Evolutionary conservation across 331 rosid species (phyloP), one percentile per base, ranked within the genome.

Genomic region (Malus hybrid): DNA sequence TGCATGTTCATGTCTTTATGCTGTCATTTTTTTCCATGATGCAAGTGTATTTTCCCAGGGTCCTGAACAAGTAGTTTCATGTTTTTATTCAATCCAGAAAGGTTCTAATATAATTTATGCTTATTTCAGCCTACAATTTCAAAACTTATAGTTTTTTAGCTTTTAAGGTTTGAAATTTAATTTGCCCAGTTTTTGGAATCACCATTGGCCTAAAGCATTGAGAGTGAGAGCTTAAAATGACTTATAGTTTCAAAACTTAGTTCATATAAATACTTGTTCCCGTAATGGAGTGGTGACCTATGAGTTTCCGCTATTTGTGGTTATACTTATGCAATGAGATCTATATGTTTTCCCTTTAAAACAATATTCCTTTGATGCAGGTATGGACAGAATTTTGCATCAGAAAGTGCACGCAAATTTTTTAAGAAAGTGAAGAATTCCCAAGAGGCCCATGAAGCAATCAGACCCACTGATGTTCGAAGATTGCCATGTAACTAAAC

Each of bases 391-490:
- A 77, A 85, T 70, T 92, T 88, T 85, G 93, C 73, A 62, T 57
- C 96, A 65, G 88, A 57, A 52, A 85, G 74, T 85, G 75, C 87
- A 39, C 89, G 86, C 55, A 95, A 90, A 82, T 89, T 86, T 84
- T 90, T 81, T 82, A 95, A 88, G 80, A 95, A 95, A 91, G 98
- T 95, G 80, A 95, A 95, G 91, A 95, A 92, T 88, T 97, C 99
- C 71, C 98, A 95, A 83, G 99, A 95, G 87, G 99, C 98, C 79
- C 98, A 95, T 82, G 99, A 95, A 87, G 99, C 97, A 46, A 95
- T 95, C 80, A 90, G 99, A 81, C 96, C 99, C 11, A 92, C 99
- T 27, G 96, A 95, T 85, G 87, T 95, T 74, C 74, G 74, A 74
- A 85, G 85, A 82, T 74, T 84, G 52, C 99, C 99, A 88, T 95